These are phyloP conservation scores for Crithidia brevicula DNA, from an alignment of 208 protist species.

Conservation along the genomic window DNA sequence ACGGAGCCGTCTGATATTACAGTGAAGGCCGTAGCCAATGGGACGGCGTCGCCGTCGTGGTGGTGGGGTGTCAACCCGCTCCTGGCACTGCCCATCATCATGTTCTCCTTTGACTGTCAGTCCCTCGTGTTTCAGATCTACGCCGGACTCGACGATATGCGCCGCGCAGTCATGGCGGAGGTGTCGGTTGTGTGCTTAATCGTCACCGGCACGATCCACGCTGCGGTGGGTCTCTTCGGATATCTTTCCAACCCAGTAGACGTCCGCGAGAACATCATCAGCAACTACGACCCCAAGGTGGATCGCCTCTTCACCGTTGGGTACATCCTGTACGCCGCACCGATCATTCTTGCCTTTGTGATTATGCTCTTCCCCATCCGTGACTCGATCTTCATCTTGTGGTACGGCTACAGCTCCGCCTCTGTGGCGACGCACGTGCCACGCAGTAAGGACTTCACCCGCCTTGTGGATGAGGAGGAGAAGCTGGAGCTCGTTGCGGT, in stretches of 20 bases:
- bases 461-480: slow-evolving; percentile 44
- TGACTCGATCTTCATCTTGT: slow-evolving; percentile 80
- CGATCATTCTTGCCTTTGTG: slow-evolving; percentile 69
- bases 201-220: slow-evolving; percentile 58
- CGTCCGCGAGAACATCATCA: slow-evolving; percentile 81
- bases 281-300: slow-evolving; percentile 73
- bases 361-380: slow-evolving; percentile 78
- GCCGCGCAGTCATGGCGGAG: slow-evolving; percentile 58
- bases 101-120: slow-evolving; percentile 89
- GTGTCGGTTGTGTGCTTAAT: slow-evolving; percentile 59
- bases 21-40: slow-evolving; percentile 14
- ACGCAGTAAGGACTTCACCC: slow-evolving; percentile 45
- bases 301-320: slow-evolving; percentile 65
- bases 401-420: slow-evolving; percentile 72
- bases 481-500: slow-evolving; percentile 29
- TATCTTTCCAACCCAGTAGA: slow-evolving; percentile 65
- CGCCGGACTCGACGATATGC: slow-evolving; percentile 58
- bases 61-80: slow-evolving; percentile 53
- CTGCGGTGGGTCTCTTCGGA: slow-evolving; percentile 72
- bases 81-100: slow-evolving; percentile 72
- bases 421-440: slow-evolving; percentile 70
- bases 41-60: slow-evolving; percentile 28
- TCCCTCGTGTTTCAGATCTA: slow-evolving; percentile 84
- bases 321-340: slow-evolving; percentile 63
- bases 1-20: slow-evolving; percentile 22